Evolutionary conservation across 2,329 filamentous ascomycete genomes (phyloP), one percentile per base, ranked within the genome.

Genomic region (Colletotrichum tamarilloi): DNA sequence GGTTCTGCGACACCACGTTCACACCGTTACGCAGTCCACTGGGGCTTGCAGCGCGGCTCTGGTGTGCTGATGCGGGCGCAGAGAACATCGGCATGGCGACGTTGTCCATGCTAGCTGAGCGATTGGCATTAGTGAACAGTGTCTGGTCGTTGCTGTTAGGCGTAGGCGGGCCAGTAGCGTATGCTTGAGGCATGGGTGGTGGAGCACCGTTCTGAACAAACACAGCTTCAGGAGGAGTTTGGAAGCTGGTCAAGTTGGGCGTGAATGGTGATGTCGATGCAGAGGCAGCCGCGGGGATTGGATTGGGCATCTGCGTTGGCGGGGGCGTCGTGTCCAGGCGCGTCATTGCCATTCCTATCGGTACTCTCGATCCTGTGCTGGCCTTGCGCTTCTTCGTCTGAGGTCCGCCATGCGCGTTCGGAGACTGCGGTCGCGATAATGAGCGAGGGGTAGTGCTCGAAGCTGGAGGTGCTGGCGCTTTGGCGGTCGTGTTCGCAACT

Each of bases 351-450:
- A 97, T 83, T 19, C 90, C 92, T 22, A 89, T 91, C 0, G 94
- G 93, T 16, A 97, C 85, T 80, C 94, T 94, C 42, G 90, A 89
- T 53, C 88, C 88, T 19, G 55, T 67, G 80, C 92, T 95, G 6
- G 92, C 91, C 82, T 97, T 98, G 75, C 95, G 90, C 84, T 95
- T 95, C 86, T 97, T 98, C 56, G 90, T 88, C 42, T 87, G 87
- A 2, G 93, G 93, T 1, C 91, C 93, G 38, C 87, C 84, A 65
- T 91, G 87, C 16, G 87, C 90, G 62, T 84, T 88, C 1, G 94
- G 94, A 1, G 95, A 97, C 5, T 90, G 88, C 76, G 94, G 93
- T 58, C 94, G 88, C 4, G 94, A 97, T 4, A 94, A 81, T 75
- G 68, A 67, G 19, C 72, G 72, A 38, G 72, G 60, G 14, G 66